A percentile compares a stretch with the other conserved stretches of the same genome.
These are phyloP conservation scores for Primulina huaijiensis DNA, from an alignment of 257 asterid species.

Conservation along the genomic window DNA sequence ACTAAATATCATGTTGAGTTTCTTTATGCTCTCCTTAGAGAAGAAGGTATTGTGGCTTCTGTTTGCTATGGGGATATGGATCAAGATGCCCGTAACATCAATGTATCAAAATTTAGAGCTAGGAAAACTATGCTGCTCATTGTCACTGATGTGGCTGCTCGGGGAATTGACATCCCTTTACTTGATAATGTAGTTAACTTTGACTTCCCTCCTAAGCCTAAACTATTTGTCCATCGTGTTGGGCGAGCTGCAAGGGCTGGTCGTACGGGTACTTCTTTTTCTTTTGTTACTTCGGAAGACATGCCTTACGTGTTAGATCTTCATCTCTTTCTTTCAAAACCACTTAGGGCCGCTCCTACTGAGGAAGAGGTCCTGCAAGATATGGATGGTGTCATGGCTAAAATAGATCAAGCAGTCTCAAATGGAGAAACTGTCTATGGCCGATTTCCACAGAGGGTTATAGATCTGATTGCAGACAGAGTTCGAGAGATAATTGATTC, in stretches of 20 bases:
- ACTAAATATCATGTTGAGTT: constrained; percentile 95
- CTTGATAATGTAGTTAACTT: constrained; percentile 91
- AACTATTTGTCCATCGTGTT: constrained; percentile 94
- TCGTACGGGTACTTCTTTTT: constrained; percentile 81
- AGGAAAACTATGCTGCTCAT: constrained; percentile 87
- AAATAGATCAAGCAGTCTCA: constrained; percentile 60
- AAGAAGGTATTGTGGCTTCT: constrained; percentile 84
- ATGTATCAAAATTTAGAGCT: constrained; percentile 71
- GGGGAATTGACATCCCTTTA: constrained; percentile 96
- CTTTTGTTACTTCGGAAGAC: constrained; percentile 81
- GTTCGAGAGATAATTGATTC: constrained; percentile 78
- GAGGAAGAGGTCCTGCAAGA: constrained; percentile 74
- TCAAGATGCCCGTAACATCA: constrained; percentile 87
- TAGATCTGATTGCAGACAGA: constrained; percentile 84
- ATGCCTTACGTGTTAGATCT: constrained; percentile 86
- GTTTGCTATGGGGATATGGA: constrained; percentile 99
- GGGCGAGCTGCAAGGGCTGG: constrained; percentile 99
- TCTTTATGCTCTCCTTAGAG: constrained; percentile 54
- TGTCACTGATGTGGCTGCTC: constrained; percentile 98
- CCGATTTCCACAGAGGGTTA: constrained; percentile 77
- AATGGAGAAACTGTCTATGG: constrained; percentile 87
- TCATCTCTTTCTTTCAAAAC: constrained; percentile 90
- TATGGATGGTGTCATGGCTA: constrained; percentile 53
- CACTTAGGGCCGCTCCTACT: constrained; percentile 83
- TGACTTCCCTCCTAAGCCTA: constrained; percentile 90